Evolutionary conservation across 352 stramenopile species (phyloP).

Genomic region (Phytophthora pisi): DNA sequence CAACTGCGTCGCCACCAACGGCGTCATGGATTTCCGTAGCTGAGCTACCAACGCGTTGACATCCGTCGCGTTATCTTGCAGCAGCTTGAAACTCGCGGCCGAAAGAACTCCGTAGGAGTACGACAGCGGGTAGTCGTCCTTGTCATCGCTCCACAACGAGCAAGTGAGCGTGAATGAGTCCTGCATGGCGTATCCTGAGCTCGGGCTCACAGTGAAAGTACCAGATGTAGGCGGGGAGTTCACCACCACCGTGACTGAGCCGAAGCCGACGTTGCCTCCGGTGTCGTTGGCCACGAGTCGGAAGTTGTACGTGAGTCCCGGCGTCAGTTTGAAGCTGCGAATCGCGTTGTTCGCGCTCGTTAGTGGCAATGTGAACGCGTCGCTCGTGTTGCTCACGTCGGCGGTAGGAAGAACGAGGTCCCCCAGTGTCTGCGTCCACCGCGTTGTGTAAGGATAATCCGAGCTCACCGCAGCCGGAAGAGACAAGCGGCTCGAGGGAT

Average conservation of each 20-base stretch:
- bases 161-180: conserved; percentile 63
- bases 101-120: conserved; percentile 69
- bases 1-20: conserved; percentile 49
- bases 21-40: conserved; percentile 37
- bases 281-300: conserved; percentile 59
- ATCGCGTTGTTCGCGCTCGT: conserved; percentile 62
- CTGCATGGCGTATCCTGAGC: conserved; percentile 53
- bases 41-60: conserved; percentile 23
- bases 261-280: conserved; percentile 62
- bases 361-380: conserved; percentile 60
- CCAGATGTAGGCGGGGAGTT: conserved; percentile 69
- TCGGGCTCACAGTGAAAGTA: conserved; percentile 48
- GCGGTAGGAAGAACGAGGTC: conserved; percentile 50
- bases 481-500: conserved; percentile 46
- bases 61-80: conserved; percentile 19
- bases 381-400: conserved; percentile 32
- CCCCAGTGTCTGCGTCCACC: conserved; percentile 64
- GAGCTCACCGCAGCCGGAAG: conserved; percentile 50
- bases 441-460: conserved; percentile 61
- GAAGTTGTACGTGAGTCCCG: conserved; percentile 73
- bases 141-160: conserved; percentile 65
- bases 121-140: conserved; percentile 56
- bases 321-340: conserved; percentile 54
- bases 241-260: conserved; percentile 50
- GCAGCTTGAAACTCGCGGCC: conserved; percentile 29